These are phyloP conservation scores for Avicennia marina DNA, from an alignment of 257 asterid species.

Conservation along the genomic window DNA sequence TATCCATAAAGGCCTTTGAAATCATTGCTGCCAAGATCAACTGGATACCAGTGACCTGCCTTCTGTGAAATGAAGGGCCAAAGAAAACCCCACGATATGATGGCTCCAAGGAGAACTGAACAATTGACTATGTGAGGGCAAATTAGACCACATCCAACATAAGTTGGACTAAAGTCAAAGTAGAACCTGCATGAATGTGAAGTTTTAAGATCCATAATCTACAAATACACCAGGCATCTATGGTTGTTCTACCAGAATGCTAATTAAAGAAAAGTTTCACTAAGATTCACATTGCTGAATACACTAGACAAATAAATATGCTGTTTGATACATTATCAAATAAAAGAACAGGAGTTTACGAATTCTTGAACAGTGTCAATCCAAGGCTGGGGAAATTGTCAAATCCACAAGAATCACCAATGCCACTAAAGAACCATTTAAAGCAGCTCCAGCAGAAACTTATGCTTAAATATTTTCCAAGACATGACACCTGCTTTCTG, in stretches of 20 bases:
- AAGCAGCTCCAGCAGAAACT: slow-evolving; percentile 92
- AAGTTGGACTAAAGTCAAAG: slow-evolving; percentile 95
- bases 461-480: slow-evolving; percentile 90
- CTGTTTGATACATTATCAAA: neutral
- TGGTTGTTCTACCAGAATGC: no score
- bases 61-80: slow-evolving; percentile 79
- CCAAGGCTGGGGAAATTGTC: slow-evolving; percentile 92
- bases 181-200: slow-evolving; percentile 66
- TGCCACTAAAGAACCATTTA: slow-evolving; percentile 97
- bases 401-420: slow-evolving; percentile 94
- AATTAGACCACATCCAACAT: slow-evolving; percentile 92
- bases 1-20: slow-evolving; percentile 94
- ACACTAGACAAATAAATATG: neutral
- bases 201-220: no score
- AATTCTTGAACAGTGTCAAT: slow-evolving; percentile 62
- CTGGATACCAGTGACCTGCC: slow-evolving; percentile 94
- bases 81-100: slow-evolving; percentile 92
- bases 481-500: slow-evolving; percentile 86
- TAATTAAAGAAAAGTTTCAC: no score
- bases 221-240: no score
- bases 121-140: slow-evolving; percentile 96
- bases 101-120: slow-evolving; percentile 89
- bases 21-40: slow-evolving; percentile 83
- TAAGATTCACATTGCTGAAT: neutral
- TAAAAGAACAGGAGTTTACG: slow-evolving; percentile 43